Evolutionary conservation across 139 green algal species (phyloP).

Genomic region (Raphidocelis subcapitata): DNA sequence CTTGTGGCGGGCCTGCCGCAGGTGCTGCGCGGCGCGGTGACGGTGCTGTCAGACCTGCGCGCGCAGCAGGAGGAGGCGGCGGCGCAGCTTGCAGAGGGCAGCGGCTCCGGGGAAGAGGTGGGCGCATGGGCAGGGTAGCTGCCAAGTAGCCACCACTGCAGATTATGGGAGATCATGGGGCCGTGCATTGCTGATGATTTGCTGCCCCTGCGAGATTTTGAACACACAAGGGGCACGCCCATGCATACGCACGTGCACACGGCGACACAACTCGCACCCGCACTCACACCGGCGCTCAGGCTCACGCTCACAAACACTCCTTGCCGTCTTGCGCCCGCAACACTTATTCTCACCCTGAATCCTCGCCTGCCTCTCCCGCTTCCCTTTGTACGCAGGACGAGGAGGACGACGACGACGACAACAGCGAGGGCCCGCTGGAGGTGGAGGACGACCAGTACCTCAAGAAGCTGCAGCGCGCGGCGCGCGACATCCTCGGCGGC

Average conservation of each 20-base stretch:
- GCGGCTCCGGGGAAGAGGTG: conserved; percentile 12
- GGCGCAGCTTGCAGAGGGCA: neutral
- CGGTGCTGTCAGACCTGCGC: conserved; percentile 46
- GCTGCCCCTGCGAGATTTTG: neutral
- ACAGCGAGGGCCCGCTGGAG: conserved; percentile 3
- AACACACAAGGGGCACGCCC: neutral
- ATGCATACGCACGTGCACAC: neutral
- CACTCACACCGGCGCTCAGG: too few species aligned
- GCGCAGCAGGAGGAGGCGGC: conserved; percentile 37
- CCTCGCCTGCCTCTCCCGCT: too few species aligned
- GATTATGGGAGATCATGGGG: neutral
- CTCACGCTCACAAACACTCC: too few species aligned
- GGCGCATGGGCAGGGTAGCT: neutral
- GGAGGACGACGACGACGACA: conserved; percentile 8
- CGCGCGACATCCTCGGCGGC: conserved; percentile 26
- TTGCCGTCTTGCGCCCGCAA: too few species aligned
- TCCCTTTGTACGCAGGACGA: too few species aligned
- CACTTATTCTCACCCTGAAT: too few species aligned
- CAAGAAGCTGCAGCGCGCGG: conserved; percentile 9
- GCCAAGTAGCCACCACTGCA: neutral
- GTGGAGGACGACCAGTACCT: conserved; percentile 24
- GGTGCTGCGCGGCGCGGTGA: conserved; percentile 39
- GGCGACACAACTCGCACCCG: too few species aligned
- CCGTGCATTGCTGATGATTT: conserved; percentile 6
- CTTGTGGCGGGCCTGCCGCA: conserved; percentile 51